A percentile compares a stretch with the other conserved stretches of the same genome.
These are phyloP conservation scores for Nepenthes gracilis DNA, from an alignment of 148 eudicot genomes.

Conservation along the genomic window DNA sequence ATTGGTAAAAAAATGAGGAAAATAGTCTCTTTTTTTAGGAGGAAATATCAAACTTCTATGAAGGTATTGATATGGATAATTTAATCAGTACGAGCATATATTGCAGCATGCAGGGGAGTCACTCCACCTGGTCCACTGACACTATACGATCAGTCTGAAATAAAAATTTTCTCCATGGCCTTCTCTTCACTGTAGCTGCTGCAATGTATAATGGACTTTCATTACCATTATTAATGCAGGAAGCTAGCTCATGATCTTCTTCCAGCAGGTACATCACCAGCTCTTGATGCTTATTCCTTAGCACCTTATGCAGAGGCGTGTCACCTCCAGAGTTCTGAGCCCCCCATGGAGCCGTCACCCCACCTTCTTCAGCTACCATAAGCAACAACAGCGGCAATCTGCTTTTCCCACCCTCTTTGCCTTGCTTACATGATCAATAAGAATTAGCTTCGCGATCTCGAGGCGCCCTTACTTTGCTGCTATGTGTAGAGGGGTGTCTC, in stretches of 20 bases:
- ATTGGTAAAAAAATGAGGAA: no score
- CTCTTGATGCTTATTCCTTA: constrained; percentile 15
- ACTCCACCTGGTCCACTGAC: constrained; percentile 20
- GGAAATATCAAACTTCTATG: neutral
- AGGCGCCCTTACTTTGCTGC: constrained; percentile 21
- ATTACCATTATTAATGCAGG: constrained; percentile 13
- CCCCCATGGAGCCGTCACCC: constrained; percentile 23
- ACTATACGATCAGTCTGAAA: constrained; percentile 12
- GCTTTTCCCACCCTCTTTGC: constrained; percentile 15
- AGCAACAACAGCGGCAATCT: constrained; percentile 16
- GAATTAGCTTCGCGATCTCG: constrained; percentile 11
- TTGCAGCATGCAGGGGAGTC: constrained; percentile 30
- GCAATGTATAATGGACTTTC: constrained; percentile 34
- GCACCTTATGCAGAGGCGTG: constrained; percentile 33
- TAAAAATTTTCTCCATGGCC: constrained; percentile 15
- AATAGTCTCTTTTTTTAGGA: no score
- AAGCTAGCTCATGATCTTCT: constrained; percentile 18
- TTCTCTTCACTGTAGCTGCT: constrained; percentile 22
- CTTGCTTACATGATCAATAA: constrained; percentile 23
- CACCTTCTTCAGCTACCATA: constrained; percentile 22
- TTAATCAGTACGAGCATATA: constrained; percentile 27
- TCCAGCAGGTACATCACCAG: constrained; percentile 19
- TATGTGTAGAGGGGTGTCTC: constrained; percentile 28
- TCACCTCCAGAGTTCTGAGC: constrained; percentile 26
- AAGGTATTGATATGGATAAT: neutral